Conservation (phyloP, 2,329 filamentous ascomycete genomes). For the Trichoderma atroviride region DNA sequence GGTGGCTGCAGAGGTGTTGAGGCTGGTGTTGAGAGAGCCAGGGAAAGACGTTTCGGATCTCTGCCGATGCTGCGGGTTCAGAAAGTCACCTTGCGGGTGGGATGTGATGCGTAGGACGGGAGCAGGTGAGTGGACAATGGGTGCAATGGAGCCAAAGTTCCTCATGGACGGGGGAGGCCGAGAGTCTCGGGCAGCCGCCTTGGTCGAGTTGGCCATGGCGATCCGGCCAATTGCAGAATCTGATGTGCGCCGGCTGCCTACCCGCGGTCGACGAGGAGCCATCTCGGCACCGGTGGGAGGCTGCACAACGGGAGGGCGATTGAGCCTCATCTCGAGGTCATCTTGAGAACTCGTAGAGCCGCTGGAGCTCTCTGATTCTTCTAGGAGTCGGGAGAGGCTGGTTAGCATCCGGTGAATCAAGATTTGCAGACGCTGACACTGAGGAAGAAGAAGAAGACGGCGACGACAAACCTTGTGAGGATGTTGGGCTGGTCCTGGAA, state of each 20-base stretch:
- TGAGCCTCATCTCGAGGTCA: conserved; percentile 44
- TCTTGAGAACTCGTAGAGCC: conserved; percentile 46
- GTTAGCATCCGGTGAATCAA: conserved; percentile 23
- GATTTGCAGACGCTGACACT: neutral
- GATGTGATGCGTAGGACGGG: neutral
- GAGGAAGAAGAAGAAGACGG: neutral
- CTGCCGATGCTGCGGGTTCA: conserved; percentile 27
- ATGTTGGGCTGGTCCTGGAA: conserved; percentile 42
- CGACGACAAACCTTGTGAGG: conserved; percentile 41
- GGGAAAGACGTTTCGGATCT: conserved; percentile 33
- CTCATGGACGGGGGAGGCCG: conserved; percentile 39
- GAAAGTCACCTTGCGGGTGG: neutral
- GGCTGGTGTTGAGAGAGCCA: conserved; percentile 28
- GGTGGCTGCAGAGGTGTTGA: conserved; percentile 15
- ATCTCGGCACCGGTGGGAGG: conserved; percentile 12
- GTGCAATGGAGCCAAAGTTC: conserved; percentile 35
- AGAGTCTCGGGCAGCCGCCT: conserved; percentile 31
- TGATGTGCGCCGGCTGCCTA: conserved; percentile 35
- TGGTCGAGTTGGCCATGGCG: conserved; percentile 28
- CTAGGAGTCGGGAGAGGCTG: conserved; percentile 7
- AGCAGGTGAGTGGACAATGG: conserved; percentile 14
- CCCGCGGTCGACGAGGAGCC: conserved; percentile 33
- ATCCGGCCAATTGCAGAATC: conserved; percentile 36
- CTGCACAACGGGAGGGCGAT: conserved; percentile 27
- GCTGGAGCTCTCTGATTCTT: conserved; percentile 40